These are phyloP conservation scores for Elsinoe fawcettii DNA, from an alignment of 2,329 filamentous ascomycete genomes.

Conservation along the genomic window DNA sequence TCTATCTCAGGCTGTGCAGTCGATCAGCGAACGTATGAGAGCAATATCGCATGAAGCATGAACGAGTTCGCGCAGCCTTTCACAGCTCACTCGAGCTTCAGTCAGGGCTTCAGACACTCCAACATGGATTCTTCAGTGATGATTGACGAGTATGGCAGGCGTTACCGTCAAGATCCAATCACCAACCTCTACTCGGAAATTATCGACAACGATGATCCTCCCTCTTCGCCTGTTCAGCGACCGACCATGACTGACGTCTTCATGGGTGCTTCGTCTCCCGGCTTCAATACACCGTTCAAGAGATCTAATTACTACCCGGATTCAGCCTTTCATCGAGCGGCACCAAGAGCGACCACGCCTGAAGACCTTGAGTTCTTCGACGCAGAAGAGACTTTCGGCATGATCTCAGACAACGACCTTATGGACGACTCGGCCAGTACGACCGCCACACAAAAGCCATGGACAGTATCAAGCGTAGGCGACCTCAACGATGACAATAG, in stretches of 20 bases:
- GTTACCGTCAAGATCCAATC: background rate
- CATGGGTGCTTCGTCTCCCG: background rate
- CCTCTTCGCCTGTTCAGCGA: background rate
- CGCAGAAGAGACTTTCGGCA: background rate
- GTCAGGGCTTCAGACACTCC: background rate
- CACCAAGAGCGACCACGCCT: background rate
- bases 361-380: background rate
- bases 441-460: background rate
- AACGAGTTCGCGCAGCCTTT: background rate
- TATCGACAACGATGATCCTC: background rate
- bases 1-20: background rate
- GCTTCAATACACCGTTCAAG: background rate
- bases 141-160: background rate
- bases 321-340: background rate
- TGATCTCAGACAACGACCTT: background rate
- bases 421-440: no score
- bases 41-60: background rate
- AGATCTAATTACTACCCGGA: background rate
- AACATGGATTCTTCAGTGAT: background rate
- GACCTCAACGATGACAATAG: background rate
- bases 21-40: background rate
- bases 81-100: background rate
- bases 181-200: constrained; percentile 2
- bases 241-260: background rate
- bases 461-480: background rate